Evolutionary conservation across 257 asterid genomes (phyloP), one percentile per base, ranked within the genome.

Genomic region (Datura wrightii): DNA sequence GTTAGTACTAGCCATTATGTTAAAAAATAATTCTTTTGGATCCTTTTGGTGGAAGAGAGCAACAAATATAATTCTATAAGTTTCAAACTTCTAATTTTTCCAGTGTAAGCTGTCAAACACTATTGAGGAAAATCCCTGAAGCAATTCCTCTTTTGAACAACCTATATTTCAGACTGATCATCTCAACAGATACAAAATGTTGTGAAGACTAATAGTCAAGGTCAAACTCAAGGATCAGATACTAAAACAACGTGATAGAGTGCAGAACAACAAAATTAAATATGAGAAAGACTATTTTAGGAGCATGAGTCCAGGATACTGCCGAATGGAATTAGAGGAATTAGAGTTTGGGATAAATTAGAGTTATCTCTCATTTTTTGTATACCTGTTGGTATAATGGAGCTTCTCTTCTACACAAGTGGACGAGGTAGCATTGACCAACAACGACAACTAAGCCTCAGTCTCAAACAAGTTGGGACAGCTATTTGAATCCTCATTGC

Each of bases 121-220:
- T 69, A 69, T 16, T 8, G 34, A 41, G 8, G 41, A 69, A 58
- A 15, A 41, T 69, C 79, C 15, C 2, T 15, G 54, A 41, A 39
- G 53, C 79, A 62, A 70, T 42, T 42, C 79, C 37, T 62, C 69
- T 70, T 19, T 69, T n/a, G 79, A 70, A 42, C 37, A 70, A 42
- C 34, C 36, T 41, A 18, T 41, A 4, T 42, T 42, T 42, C 4
- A 5, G 16, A 69, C 14, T 69, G 3, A 70, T 70, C 79, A 70
- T 18, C 79, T 70, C 31, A 41, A 42, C 24, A 42, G 18, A 42
- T 42, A 8, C 36, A 41, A 10, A 41, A 42, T 70, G 6, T 70
- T 18, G 55, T 6, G 54, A 70, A 70, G 54, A 70, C 79, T 2
- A 42, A 70, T 18, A 18, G 2, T 18, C 54, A 36, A 13, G 46